Evolutionary conservation across 106 monocot species (phyloP).

Genomic region (Triglochin maritima): DNA sequence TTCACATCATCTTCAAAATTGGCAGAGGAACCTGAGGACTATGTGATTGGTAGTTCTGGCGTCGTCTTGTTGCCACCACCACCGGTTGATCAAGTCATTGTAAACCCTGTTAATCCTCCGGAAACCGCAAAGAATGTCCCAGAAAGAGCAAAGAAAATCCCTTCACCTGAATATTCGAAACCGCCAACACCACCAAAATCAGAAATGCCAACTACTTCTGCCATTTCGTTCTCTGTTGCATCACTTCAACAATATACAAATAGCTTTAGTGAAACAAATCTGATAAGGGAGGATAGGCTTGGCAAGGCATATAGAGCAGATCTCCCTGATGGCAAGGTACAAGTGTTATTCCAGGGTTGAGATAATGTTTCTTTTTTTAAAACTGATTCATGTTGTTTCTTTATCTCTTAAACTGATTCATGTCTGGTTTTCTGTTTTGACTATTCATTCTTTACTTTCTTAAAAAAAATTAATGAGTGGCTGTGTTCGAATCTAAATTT

Average conservation of each 20-base stretch:
- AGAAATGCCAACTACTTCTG: slow-evolving; percentile 18
- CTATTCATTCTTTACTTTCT: not conserved
- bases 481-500: not conserved
- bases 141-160: not conserved
- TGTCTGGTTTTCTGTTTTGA: not conserved
- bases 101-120: slow-evolving; percentile 26
- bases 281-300: slow-evolving; percentile 60
- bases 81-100: slow-evolving; percentile 41
- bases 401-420: not conserved
- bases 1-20: slow-evolving; percentile 17
- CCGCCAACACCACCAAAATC: slow-evolving; percentile 8
- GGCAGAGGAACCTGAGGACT: slow-evolving; percentile 29
- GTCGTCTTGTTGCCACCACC: slow-evolving; percentile 27
- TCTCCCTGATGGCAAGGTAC: slow-evolving; percentile 81
- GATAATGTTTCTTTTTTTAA: not conserved
- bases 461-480: not conserved
- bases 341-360: not conserved
- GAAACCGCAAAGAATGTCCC: slow-evolving; percentile 12
- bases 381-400: not conserved
- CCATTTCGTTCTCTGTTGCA: slow-evolving; percentile 67
- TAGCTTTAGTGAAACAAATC: slow-evolving; percentile 82
- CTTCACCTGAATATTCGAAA: slow-evolving; percentile 15
- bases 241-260: slow-evolving; percentile 89
- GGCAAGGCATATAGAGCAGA: slow-evolving; percentile 75
- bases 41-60: slow-evolving; percentile 24